Percentiles rank a stretch among this genome's conserved stretches.
Conservation (phyloP, 73 alveolate genomes). For the Stentor roeselii region DNA sequence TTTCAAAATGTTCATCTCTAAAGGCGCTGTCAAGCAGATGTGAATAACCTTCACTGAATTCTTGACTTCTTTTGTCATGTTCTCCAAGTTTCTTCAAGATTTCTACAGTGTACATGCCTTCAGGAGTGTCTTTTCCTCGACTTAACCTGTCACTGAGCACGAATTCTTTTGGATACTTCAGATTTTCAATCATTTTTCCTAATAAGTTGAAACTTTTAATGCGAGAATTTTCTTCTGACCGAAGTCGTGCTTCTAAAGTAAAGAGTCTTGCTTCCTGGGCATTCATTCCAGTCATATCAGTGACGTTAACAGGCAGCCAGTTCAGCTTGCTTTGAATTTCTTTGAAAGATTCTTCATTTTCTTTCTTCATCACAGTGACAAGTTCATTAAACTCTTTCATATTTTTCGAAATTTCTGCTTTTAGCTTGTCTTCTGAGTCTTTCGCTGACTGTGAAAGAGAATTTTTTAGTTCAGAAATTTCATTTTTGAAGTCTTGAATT, state of each 20-base stretch:
- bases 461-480: not conserved
- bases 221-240: slow-evolving; percentile 26
- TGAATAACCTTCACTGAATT: not conserved
- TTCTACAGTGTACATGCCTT: not conserved
- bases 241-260: slow-evolving; percentile 14
- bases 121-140: not conserved
- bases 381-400: not conserved
- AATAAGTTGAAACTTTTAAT: not conserved
- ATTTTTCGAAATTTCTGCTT: not conserved
- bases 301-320: slow-evolving; percentile 14
- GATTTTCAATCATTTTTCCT: not conserved
- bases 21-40: not conserved
- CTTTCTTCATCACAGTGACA: not conserved
- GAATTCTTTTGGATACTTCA: not conserved
- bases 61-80: not conserved
- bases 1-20: not conserved
- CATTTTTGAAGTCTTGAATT: not conserved
- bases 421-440: not conserved
- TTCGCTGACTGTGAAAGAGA: not conserved
- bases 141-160: not conserved
- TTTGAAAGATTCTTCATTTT: not conserved
- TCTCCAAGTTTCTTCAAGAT: not conserved
- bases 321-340: not conserved
- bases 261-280: slow-evolving; percentile 10
- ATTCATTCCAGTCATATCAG: not conserved